phyloP scores from a whole-genome alignment of 2,329 filamentous ascomycete species.

The Westerdykella ornata region DNA sequence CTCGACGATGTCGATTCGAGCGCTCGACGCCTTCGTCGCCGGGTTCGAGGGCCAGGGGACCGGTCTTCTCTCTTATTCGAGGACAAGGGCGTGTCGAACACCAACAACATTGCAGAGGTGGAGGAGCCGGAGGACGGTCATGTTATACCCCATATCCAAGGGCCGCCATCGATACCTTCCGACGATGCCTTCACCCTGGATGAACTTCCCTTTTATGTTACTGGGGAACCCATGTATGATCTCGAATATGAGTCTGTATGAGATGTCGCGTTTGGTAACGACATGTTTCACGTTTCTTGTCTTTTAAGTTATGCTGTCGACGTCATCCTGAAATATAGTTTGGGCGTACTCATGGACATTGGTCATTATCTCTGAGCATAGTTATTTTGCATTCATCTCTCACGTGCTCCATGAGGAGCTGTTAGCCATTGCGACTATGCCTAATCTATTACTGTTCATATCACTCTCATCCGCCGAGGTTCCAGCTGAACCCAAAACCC shows the following conservation, averaged over 20 bases:
- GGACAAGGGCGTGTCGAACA: slow-evolving; percentile 34
- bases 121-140: slow-evolving; percentile 32
- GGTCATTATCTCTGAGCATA: too few species aligned
- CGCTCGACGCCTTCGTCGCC: slow-evolving; percentile 40
- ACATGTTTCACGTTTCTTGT: too few species aligned
- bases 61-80: slow-evolving; percentile 36
- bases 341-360: too few species aligned
- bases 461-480: too few species aligned
- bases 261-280: background rate
- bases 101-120: slow-evolving; percentile 33
- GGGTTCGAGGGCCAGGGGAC: slow-evolving; percentile 37
- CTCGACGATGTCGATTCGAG: slow-evolving; percentile 36
- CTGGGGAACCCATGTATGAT: slow-evolving; percentile 15
- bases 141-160: slow-evolving; percentile 23
- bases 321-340: too few species aligned
- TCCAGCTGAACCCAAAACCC: too few species aligned
- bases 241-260: slow-evolving; percentile 14
- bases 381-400: too few species aligned
- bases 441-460: too few species aligned
- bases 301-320: too few species aligned
- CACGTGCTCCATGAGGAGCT: too few species aligned
- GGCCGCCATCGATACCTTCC: slow-evolving; percentile 34
- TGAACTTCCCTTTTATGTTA: slow-evolving; percentile 35
- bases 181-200: slow-evolving; percentile 36
- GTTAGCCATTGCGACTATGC: too few species aligned